Evolutionary conservation across 495 filamentous ascomycete species (phyloP).

Genomic region (Parmelia sp.): DNA sequence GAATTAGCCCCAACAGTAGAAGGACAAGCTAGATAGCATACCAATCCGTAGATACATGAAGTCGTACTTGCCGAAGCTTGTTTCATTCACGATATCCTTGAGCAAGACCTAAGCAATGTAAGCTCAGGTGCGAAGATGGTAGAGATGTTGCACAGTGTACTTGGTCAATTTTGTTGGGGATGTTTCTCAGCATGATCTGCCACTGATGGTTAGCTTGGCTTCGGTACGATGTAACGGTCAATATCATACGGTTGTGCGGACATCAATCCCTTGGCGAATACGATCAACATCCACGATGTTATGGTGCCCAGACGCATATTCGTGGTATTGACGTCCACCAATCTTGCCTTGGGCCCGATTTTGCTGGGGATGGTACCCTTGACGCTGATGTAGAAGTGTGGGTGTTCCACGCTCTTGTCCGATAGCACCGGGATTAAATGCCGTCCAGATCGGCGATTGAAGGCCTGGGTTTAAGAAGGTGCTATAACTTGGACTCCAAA

Average conservation of each 20-base stretch:
- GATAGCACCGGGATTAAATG: slow-evolving; percentile 28
- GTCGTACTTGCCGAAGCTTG: slow-evolving; percentile 75
- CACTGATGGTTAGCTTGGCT: slow-evolving; percentile 24
- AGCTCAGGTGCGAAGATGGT: slow-evolving; percentile 18
- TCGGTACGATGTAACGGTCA: neutral
- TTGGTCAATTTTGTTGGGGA: slow-evolving; percentile 84
- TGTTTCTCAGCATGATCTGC: slow-evolving; percentile 93
- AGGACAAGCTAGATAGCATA: slow-evolving; percentile 28
- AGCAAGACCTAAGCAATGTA: slow-evolving; percentile 47
- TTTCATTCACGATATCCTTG: slow-evolving; percentile 71
- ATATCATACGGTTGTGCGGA: slow-evolving; percentile 62
- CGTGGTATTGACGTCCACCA: slow-evolving; percentile 22
- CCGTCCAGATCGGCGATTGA: slow-evolving; percentile 19
- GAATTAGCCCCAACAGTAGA: slow-evolving; percentile 10
- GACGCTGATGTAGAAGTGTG: slow-evolving; percentile 12
- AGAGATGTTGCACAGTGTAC: slow-evolving; percentile 33
- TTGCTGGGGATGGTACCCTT: slow-evolving; percentile 12
- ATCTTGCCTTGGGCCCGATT: slow-evolving; percentile 13
- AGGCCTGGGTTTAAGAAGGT: slow-evolving; percentile 10
- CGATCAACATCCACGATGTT: slow-evolving; percentile 61
- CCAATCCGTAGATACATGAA: slow-evolving; percentile 93
- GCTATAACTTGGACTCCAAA: slow-evolving; percentile 16
- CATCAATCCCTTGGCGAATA: slow-evolving; percentile 61
- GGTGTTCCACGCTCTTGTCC: slow-evolving; percentile 29
- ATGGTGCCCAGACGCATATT: slow-evolving; percentile 39